Evolutionary conservation across 2,329 filamentous ascomycete genomes (phyloP).

Genomic region (Lecanicillium sp.): DNA sequence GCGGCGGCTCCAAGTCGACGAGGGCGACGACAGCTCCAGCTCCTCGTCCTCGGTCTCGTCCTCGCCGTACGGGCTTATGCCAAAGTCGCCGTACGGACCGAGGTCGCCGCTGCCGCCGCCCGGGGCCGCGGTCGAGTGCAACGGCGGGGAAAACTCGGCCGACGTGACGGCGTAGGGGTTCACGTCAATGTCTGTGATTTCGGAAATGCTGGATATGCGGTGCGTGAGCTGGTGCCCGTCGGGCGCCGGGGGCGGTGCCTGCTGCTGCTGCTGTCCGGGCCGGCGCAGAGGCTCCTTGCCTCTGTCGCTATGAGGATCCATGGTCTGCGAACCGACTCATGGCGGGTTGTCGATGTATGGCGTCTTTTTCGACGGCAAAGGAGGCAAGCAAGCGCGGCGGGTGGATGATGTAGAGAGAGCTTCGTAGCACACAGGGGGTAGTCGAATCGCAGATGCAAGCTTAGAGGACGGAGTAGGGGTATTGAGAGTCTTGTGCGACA

Average conservation of each 20-base stretch:
- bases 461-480: too few relatives aligned
- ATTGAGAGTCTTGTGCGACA: too few relatives aligned
- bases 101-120: too few relatives aligned
- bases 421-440: too few relatives aligned
- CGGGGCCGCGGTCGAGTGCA: slow-evolving; percentile 28
- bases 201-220: slow-evolving; percentile 25
- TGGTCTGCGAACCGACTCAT: slow-evolving; percentile 17
- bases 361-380: too few relatives aligned
- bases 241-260: neutral
- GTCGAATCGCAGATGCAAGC: too few relatives aligned
- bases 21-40: too few relatives aligned
- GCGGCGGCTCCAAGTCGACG: slow-evolving; percentile 3
- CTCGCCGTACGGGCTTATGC: neutral
- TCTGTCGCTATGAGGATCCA: slow-evolving; percentile 23
- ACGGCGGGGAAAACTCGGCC: slow-evolving; percentile 8
- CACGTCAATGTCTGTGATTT: slow-evolving; percentile 20
- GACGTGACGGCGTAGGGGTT: slow-evolving; percentile 17
- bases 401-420: too few relatives aligned
- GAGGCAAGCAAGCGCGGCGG: too few relatives aligned
- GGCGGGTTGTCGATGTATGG: slow-evolving; percentile 1
- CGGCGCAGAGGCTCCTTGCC: slow-evolving; percentile 20
- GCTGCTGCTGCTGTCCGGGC: slow-evolving; percentile 3
- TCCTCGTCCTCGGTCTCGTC: neutral
- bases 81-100: slow-evolving; percentile 4
- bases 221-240: slow-evolving; percentile 18